phyloP scores from a whole-genome alignment of 352 stramenopile genomes.

The Elongisporangium prolatum region DNA sequence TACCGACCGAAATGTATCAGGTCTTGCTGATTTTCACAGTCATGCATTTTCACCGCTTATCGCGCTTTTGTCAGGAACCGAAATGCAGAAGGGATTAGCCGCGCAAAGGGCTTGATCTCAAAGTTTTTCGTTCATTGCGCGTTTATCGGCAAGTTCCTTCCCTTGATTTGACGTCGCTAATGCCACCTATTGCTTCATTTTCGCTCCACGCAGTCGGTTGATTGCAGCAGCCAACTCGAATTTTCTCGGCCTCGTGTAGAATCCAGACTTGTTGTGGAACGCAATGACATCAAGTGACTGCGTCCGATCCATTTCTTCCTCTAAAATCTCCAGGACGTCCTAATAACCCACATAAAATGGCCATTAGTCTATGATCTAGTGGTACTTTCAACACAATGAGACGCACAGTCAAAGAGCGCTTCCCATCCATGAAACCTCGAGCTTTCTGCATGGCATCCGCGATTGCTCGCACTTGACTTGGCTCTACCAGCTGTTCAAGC shows the following conservation, averaged over 20 bases:
- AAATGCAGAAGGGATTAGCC: too few species aligned
- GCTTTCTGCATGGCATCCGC: constrained; percentile 58
- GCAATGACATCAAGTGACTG: constrained; percentile 61
- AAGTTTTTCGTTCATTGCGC: too few species aligned
- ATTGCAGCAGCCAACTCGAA: constrained; percentile 88
- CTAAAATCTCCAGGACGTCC: constrained; percentile 61
- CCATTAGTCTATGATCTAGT: background rate
- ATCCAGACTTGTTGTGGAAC: constrained; percentile 52
- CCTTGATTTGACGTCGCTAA: background rate
- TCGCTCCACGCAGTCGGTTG: constrained; percentile 77
- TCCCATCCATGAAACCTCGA: constrained; percentile 56
- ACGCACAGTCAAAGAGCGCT: constrained; percentile 42
- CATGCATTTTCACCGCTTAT: too few species aligned
- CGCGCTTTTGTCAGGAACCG: too few species aligned
- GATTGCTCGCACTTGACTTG: constrained; percentile 83
- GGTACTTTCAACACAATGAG: background rate
- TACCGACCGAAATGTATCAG: too few species aligned
- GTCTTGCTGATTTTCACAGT: too few species aligned
- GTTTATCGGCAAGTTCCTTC: too few species aligned
- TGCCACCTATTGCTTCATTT: constrained; percentile 52
- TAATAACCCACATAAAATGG: constrained; percentile 11
- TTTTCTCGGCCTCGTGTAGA: constrained; percentile 72
- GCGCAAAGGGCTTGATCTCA: too few species aligned
- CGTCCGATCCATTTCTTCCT: constrained; percentile 57
- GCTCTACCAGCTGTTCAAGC: constrained; percentile 88